Evolutionary conservation across 768 basidiomycete species (phyloP), one percentile per base, ranked within the genome.

Genomic region (Holtermanniella nyarrowii): DNA sequence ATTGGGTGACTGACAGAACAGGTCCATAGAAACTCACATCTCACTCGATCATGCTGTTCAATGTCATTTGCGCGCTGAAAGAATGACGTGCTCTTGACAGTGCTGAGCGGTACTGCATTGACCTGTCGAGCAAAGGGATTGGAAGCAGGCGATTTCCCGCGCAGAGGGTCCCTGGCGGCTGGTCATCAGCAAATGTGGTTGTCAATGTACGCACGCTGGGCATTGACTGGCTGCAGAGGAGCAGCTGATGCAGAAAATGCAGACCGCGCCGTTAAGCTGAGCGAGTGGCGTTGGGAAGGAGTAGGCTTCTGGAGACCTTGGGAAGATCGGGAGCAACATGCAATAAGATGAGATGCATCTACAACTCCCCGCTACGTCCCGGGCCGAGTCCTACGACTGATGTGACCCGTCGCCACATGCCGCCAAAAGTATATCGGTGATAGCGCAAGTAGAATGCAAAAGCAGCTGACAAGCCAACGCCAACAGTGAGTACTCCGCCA

Each of bases 61-160:
- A 68, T 68, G 44, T 68, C 50, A 26, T 69, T 68, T 12, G 69
- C 66, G 20, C 66, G 44, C 31, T 71, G 68, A 54, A 71, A 71
- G 61, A 71, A 71, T 13, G 60, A 63, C 5, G 68, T 69, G 42
- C 60, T 62, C 39, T 71, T 71, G 20, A 64, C 52, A 10, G 64
- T 53, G 46, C 63, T 59, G 3, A 63, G 54, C 1, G 61, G 56
- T 42, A 56, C 59, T 16, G 51, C 10, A 5, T 47, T 57, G 2
- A 62, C 46, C 3, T 61, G 51, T 51, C 63, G 66, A 14, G 70
- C 68, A 48, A 71, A 71, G 4, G 70, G 70, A 48, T 71, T 71
- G 7, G 66, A 63, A 12, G 52, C 62, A 14, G 48, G 43, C 5
- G 54, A 22, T 47, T 69, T 69, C 49, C 64, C 62, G 12, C 66